phyloP scores from a whole-genome alignment of 148 eudicot species.

The Amaranthus hypochondriacus region DNA sequence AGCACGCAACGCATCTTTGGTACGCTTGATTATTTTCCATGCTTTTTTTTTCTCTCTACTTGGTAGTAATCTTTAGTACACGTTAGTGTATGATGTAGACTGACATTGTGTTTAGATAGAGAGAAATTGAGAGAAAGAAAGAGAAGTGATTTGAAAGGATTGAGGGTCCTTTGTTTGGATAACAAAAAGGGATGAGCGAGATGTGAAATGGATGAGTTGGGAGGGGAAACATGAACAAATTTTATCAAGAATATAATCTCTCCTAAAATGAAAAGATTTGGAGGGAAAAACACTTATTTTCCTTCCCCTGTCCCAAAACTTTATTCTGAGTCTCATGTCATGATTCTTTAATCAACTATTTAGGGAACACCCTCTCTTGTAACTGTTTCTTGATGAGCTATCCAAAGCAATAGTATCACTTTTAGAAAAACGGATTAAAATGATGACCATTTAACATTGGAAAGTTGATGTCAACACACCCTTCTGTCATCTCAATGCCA shows the following conservation, averaged over 20 bases:
- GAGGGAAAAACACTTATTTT: not conserved
- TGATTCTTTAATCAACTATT: not conserved
- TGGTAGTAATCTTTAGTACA: not conserved
- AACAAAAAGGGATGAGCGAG: too few relatives aligned
- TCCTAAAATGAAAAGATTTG: too few relatives aligned
- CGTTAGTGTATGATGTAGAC: not conserved
- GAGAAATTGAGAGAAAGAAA: not conserved
- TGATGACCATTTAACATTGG: too few relatives aligned
- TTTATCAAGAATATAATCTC: too few relatives aligned
- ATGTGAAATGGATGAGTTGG: too few relatives aligned
- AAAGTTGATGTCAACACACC: too few relatives aligned
- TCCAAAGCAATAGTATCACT: not conserved
- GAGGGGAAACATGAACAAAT: too few relatives aligned
- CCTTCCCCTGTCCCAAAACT: not conserved
- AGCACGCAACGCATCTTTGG: conserved; percentile 64
- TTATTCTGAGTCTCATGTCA: not conserved
- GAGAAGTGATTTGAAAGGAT: too few relatives aligned
- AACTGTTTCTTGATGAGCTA: not conserved
- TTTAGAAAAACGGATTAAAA: not conserved
- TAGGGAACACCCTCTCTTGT: not conserved
- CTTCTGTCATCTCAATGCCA: too few relatives aligned
- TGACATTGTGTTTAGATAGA: not conserved
- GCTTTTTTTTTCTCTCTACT: not conserved
- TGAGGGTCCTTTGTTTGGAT: too few relatives aligned
- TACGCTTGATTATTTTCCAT: conserved; percentile 30